Base-by-base conservation (phyloP, 768 basidiomycete genomes). In the Coprinopsis cinerea region DNA sequence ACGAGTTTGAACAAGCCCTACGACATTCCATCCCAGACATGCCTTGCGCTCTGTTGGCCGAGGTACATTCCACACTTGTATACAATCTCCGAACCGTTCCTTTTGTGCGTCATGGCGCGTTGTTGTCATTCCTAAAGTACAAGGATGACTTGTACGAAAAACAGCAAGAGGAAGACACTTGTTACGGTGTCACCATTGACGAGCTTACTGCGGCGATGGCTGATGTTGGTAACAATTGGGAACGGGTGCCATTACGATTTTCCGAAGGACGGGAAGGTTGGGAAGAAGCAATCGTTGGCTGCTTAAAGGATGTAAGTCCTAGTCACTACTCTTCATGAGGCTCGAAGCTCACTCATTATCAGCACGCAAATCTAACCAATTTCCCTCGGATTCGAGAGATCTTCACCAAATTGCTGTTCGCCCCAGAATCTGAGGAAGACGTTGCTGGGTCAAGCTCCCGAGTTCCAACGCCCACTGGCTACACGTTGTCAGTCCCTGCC, bases 271-370 rank as follows among this genome's bases (percentile, higher is more conserved):
- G 92, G 37, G 78, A 82, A 57, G 86, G 88, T 11, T 97, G 94
- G 94, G 92, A 96, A 66, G 90, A 92, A 55, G 86, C 90, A 14
- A 74, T 96, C 18, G 73, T 93, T 26, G 92, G 91, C 36, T 87
- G 92, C 59, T 68, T 95, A 56, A 89, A 89, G 73, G 86, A 95
- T 65, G 93, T 95, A 59, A 56, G 92, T 81, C 40, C 18, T 14
- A 32, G 42, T 37, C 41, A 17, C 43, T 46, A 23, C 27, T 27
- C 37, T 25, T 32, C 40, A n/a, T 46, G 28, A 53, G 15, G 48
- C 2, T 14, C 45, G 26, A 53, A 17, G 24, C 40, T 41, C 42
- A 52, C 28, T 23, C 42, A 35, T 36, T 22, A 20, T 50, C 39
- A 92, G 89, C 85, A 90, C 54, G 91, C 88, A 22, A 88, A 80